phyloP scores from a whole-genome alignment of 495 filamentous ascomycete genomes.

The Annulohypoxylon bovei region DNA sequence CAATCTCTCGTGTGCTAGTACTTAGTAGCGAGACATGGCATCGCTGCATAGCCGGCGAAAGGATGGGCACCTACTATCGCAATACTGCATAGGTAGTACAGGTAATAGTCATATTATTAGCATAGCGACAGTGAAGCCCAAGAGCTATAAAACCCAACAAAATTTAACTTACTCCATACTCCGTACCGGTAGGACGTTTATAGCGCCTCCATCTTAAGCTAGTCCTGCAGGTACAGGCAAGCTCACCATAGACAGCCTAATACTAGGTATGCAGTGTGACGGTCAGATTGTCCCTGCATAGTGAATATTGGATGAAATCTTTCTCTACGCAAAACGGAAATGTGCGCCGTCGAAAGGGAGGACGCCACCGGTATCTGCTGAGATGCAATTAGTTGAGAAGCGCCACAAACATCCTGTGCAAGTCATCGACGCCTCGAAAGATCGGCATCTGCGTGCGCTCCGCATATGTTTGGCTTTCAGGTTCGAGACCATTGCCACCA shows the following conservation, averaged over 20 bases:
- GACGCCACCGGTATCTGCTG: neutral
- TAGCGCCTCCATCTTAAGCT: slow-evolving; percentile 11
- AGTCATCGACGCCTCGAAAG: neutral
- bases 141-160: slow-evolving; percentile 25
- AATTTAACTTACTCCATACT: slow-evolving; percentile 1
- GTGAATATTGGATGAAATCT: neutral
- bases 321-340: slow-evolving; percentile 16
- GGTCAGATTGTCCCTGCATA: slow-evolving; percentile 33
- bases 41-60: slow-evolving; percentile 13
- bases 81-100: neutral
- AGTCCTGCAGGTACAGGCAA: slow-evolving; percentile 34
- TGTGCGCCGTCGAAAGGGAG: slow-evolving; percentile 17
- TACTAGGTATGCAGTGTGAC: slow-evolving; percentile 37
- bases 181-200: slow-evolving; percentile 16
- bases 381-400: neutral
- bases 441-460: neutral
- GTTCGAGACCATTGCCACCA: slow-evolving; percentile 27
- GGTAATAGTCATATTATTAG: neutral
- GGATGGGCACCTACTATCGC: neutral
- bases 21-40: slow-evolving; percentile 23
- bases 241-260: slow-evolving; percentile 35
- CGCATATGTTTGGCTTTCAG: neutral
- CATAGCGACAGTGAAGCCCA: slow-evolving; percentile 13
- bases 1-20: slow-evolving; percentile 29
- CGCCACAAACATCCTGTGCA: neutral